Evolutionary conservation across 352 stramenopile species (phyloP), one percentile per base, ranked within the genome.

Genomic region (Blastocystis sp.): DNA sequence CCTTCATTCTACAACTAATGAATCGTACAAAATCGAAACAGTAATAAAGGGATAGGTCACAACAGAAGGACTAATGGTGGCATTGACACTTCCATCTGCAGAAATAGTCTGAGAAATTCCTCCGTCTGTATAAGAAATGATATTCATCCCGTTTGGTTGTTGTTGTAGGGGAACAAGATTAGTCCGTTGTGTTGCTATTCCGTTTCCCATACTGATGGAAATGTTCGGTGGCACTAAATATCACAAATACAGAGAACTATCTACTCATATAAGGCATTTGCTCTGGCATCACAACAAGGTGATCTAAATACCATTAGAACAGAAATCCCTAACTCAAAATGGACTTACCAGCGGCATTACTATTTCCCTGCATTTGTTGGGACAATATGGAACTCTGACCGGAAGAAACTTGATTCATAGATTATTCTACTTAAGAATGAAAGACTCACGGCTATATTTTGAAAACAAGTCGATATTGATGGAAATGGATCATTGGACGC

Each of bases 401-500:
- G 63, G 21, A 24, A 19, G 71, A 65, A 32, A 32, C 42, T 24
- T 52, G 51, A 42, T 83, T 61, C 71, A 83, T 83, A 37, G 4
- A 65, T 43, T 51, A 27, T 27, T n/a, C 21, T 21, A 1, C 9
- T 19, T 43, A 27, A n/a, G 32, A 42, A 69, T 5, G 16, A 67
- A 37, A 24, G 1, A 24, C 2, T 52, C 39, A n/a, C 46, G 39
- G 46, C 57, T 65, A 67, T 56, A 66, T 46, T 49, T 63, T 24
- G 11, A 66, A 52, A 49, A 7, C 29, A 37, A 63, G 46, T 21
- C 37, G 29, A n/a, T 3, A 57, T 83, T 83, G 71, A 83, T 65
- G n/a, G 37, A 56, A 39, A 66, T 65, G 71, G 51, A 83, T 83
- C 32, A 83, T 83, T 83, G 71, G 21, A 83, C 71, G 51, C 27